Evolutionary conservation across 306 rosid genomes (phyloP).

Genomic region (Inga laurina): DNA sequence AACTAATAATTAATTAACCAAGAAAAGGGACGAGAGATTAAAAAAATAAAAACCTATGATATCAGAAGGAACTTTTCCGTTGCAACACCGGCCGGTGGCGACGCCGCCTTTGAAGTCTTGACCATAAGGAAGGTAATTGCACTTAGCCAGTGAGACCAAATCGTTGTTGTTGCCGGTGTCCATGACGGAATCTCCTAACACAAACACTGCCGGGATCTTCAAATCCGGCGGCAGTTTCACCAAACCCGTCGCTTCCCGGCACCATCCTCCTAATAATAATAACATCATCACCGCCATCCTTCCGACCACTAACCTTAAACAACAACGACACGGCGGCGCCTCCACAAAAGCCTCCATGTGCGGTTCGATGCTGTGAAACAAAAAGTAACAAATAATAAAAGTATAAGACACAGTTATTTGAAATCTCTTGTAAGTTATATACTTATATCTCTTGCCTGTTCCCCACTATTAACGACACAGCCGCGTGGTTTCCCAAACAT

Average conservation of each 20-base stretch:
- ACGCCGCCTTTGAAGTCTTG: slow-evolving; percentile 39
- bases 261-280: neutral
- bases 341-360: neutral
- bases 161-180: slow-evolving; percentile 75
- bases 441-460: neutral
- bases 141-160: slow-evolving; percentile 25
- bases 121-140: slow-evolving; percentile 46
- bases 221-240: slow-evolving; percentile 48
- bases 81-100: slow-evolving; percentile 42
- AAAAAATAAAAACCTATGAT: neutral
- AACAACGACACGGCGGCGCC: neutral
- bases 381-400: neutral
- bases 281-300: neutral
- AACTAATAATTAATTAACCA: neutral
- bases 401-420: neutral
- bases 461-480: neutral
- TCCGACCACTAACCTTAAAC: neutral
- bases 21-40: neutral
- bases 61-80: slow-evolving; percentile 50
- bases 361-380: neutral
- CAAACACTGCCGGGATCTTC: slow-evolving; percentile 57
- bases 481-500: too few relatives aligned
- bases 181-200: slow-evolving; percentile 80
- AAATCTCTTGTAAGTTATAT: neutral
- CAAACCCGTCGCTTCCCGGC: neutral